Base-by-base conservation (phyloP, 1,139 yeast genomes). In the Lodderomyces elongisporus region DNA sequence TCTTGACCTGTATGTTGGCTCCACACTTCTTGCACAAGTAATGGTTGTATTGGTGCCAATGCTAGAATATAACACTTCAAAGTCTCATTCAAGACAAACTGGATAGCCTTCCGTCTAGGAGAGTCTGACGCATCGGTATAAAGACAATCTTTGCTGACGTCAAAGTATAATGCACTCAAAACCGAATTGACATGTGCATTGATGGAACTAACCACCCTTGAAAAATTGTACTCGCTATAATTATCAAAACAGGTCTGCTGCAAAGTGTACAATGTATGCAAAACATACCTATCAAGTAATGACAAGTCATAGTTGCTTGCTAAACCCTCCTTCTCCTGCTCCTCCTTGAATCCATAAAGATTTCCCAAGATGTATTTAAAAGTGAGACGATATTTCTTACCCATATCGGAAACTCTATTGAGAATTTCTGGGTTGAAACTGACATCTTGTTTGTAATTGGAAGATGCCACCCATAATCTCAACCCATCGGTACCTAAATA, bases 401-500 rank as follows among this genome's bases (percentile, higher is more conserved):
- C 63, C 32, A 84, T 76, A 36, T 88, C 94, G 28, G 81, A 80
- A 17, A 87, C 91, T 47, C 89, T 79, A 21, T 70, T 72, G 46
- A 88, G 65, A 12, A 88, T 76, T 20, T 77, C 79, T 7, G 84
- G 76, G 5, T 94, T 85, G 17, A 85, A 74, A 18, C 77, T 67
- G 32, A 91, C 77, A 56, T 91, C 99, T 32, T 72, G 74, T 2
- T 89, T 79, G 49, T 83, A 91, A 53, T 88, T 93, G 1, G 93
- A 73, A 34, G 88, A 89, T 0, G 96, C 96, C 9, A 81, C 87
- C 85, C 96, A 84, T 37, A 89, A 64, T 45, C 99, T 69, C 43
- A 93, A 63, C 0, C 98, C 98, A 56, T 89, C 97, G 12, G 87
- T 75, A 5, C 98, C 98, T 20, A 89, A 62, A n/a, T 78, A 68